A percentile compares a stretch with the other conserved stretches of the same genome.
phyloP scores from a whole-genome alignment of 129 eudicot species.

The Sambucus nigra region DNA sequence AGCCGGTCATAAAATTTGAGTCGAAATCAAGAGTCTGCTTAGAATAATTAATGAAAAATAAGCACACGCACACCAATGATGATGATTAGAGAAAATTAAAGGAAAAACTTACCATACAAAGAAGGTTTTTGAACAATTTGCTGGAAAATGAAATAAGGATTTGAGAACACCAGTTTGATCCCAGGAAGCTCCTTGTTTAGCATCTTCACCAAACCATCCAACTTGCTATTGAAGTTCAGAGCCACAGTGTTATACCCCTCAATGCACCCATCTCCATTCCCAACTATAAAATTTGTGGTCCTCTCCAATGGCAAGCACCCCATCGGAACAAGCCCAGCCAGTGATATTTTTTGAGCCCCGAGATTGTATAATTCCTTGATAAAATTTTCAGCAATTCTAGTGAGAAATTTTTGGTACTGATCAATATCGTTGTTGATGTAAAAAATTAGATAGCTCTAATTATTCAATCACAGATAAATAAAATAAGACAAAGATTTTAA shows the following conservation, averaged over 20 bases:
- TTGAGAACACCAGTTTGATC: slow-evolving; percentile 43
- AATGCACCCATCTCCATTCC: slow-evolving; percentile 39
- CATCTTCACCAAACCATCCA: slow-evolving; percentile 27
- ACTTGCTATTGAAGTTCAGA: slow-evolving; percentile 42
- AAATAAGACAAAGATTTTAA: too few relatives aligned
- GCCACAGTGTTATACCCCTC: slow-evolving; percentile 55
- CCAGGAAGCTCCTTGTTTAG: slow-evolving; percentile 46
- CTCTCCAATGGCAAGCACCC: slow-evolving; percentile 81
- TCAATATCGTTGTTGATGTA: too few relatives aligned
- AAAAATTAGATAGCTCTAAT: too few relatives aligned
- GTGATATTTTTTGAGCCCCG: slow-evolving; percentile 58
- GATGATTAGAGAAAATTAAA: background rate
- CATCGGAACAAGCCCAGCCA: slow-evolving; percentile 83
- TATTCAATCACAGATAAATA: too few relatives aligned
- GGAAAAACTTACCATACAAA: slow-evolving; percentile 33
- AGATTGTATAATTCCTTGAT: slow-evolving; percentile 35
- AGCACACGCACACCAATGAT: too few relatives aligned
- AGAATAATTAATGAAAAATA: too few relatives aligned
- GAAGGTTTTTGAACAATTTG: slow-evolving; percentile 54
- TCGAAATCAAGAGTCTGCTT: too few relatives aligned
- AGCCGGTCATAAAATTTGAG: too few relatives aligned
- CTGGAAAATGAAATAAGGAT: slow-evolving; percentile 43
- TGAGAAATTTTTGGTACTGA: slow-evolving; percentile 46
- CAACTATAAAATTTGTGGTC: slow-evolving; percentile 28
- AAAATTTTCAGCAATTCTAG: slow-evolving; percentile 33